phyloP scores from a whole-genome alignment of 768 basidiomycete genomes.

The Grammothele lineata region DNA sequence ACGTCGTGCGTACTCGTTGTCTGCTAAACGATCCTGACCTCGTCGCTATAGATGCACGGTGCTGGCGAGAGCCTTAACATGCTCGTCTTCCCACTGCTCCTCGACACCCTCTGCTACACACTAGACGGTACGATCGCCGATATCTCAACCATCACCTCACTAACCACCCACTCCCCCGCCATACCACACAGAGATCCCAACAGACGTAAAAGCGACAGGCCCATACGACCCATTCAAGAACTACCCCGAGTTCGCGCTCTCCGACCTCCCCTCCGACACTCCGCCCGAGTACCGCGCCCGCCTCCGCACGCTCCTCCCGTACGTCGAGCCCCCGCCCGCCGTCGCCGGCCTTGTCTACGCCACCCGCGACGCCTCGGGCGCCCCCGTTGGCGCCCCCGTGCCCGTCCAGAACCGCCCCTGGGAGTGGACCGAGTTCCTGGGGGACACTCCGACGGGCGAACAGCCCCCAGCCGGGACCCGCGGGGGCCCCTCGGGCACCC shows the following conservation, averaged over 20 bases:
- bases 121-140: conserved; percentile 76
- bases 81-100: conserved; percentile 56
- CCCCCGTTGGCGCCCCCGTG: conserved; percentile 37
- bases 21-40: background rate
- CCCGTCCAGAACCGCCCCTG: conserved; percentile 73
- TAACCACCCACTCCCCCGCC: too few relatives aligned
- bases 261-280: conserved; percentile 50
- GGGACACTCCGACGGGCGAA: conserved; percentile 40
- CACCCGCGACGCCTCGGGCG: conserved; percentile 51
- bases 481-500: conserved; percentile 36
- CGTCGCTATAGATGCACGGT: conserved; percentile 44
- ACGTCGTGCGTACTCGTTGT: background rate
- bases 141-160: background rate
- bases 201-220: conserved; percentile 47
- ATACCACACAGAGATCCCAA: conserved; percentile 54
- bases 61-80: conserved; percentile 50
- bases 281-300: conserved; percentile 56
- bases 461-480: too few relatives aligned
- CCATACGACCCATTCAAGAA: conserved; percentile 58
- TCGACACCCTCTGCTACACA: conserved; percentile 72
- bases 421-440: conserved; percentile 84
- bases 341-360: conserved; percentile 58
- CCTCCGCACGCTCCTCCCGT: conserved; percentile 54
- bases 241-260: conserved; percentile 49
- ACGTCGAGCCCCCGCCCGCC: conserved; percentile 43